phyloP scores from a whole-genome alignment of 2,329 filamentous ascomycete species.

The Xylariaceae sp. region DNA sequence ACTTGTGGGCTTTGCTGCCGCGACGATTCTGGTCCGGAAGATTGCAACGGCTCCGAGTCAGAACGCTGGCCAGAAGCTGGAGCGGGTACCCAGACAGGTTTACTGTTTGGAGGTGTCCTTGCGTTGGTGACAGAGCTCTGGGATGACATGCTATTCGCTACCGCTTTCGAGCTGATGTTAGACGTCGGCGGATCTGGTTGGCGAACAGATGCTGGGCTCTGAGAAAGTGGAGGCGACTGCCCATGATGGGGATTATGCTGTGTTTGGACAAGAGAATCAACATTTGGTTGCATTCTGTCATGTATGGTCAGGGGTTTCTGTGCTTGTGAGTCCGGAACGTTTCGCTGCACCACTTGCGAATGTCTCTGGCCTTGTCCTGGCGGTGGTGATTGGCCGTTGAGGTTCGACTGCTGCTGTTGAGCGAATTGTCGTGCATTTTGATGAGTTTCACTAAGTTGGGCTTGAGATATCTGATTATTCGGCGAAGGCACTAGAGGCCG shows the following conservation, averaged over 20 bases:
- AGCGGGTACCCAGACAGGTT: neutral
- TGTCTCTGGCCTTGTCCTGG: conserved; percentile 3
- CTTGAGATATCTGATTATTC: neutral
- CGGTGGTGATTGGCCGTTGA: conserved; percentile 1
- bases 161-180: too few species aligned
- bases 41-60: conserved; percentile 5
- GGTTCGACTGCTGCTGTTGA: conserved; percentile 3
- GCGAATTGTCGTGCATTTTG: conserved; percentile 1
- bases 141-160: conserved; percentile 1
- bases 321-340: neutral
- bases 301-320: too few species aligned
- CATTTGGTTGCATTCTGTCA: neutral
- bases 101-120: conserved; percentile 3
- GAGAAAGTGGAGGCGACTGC: conserved; percentile 16
- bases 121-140: conserved; percentile 5
- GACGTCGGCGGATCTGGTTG: conserved; percentile 2
- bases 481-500: neutral
- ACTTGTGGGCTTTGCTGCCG: conserved; percentile 5
- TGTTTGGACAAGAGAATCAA: conserved; percentile 5
- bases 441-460: neutral
- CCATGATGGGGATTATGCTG: conserved; percentile 20
- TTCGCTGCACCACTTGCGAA: neutral
- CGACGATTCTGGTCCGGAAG: neutral
- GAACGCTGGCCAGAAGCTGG: neutral
- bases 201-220: conserved; percentile 8